Evolutionary conservation across 345 rosid species (phyloP), one percentile per base, ranked within the genome.

Genomic region (Mangifera indica): DNA sequence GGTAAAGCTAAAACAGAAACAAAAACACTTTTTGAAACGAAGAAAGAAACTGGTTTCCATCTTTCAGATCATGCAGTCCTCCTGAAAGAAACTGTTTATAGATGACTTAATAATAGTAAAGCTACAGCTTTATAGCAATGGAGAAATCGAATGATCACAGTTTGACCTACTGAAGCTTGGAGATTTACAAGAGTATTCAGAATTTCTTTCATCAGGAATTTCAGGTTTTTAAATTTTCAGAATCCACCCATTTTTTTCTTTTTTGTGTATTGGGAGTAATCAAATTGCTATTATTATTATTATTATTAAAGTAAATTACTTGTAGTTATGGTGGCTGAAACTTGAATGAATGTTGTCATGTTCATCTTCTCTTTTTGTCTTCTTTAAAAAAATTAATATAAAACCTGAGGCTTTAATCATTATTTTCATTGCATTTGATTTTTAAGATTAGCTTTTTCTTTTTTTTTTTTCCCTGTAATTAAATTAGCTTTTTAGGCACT

Each of bases 361-460:
- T 3, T 22, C 37, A 22, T 64, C 40, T 64, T 24, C 71, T 53
- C 71, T 51, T 29, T 66, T 49, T 37, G 42, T 37, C 42, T 37
- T 37, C 42, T 37, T 37, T 37, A 4, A 37, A 37, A 37, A 37
- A 37, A 37, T 29, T 29, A 29, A 29, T 29, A 29, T 29, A 29
- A 29, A 29, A 29, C 32, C 32, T 29, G 1, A 3, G 32, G 3
- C 32, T 29, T 29, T 29, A 29, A 29, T 29, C 3, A 29, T 29
- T 29, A 3, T 29, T 1, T 29, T 1, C 32, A 29, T 29, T 29
- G 32, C 32, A 29, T 29, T 29, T 29, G 2, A 29, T 29, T 29
- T 29, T 29, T 29, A 3, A 29, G 32, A 29, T 29, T 29, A 1
- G 32, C 37, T 67, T 53, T 21, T 2, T 5, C 37, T 67, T 53